phyloP scores from a whole-genome alignment of 2,329 filamentous ascomycete genomes.

The Xylariaceae sp. region DNA sequence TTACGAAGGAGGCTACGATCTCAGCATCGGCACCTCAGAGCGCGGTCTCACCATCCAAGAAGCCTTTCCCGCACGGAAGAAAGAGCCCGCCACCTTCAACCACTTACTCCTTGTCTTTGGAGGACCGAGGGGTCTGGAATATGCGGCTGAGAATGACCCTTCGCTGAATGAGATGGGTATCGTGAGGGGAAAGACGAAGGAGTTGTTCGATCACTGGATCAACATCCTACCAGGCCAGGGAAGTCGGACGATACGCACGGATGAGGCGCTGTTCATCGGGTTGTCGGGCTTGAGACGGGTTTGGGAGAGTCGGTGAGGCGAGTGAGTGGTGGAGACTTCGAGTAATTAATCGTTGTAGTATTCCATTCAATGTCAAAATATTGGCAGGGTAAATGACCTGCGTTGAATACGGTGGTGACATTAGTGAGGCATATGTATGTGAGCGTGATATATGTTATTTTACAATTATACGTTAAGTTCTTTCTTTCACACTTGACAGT shows the following conservation, averaged over 20 bases:
- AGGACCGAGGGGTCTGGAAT: constrained; percentile 76
- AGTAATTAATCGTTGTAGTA: no score
- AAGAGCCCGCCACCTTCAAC: constrained; percentile 48
- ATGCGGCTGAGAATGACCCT: constrained; percentile 62
- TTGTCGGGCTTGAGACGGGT: constrained; percentile 64
- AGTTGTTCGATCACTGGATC: constrained; percentile 81
- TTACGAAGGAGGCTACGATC: constrained; percentile 75
- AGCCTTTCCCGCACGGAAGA: constrained; percentile 43
- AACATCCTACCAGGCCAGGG: constrained; percentile 79
- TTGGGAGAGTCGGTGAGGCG: constrained; percentile 39
- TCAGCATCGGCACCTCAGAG: constrained; percentile 82
- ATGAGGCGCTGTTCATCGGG: constrained; percentile 78
- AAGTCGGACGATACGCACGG: constrained; percentile 77
- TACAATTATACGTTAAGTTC: no score
- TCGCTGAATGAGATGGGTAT: constrained; percentile 60
- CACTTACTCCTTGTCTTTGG: constrained; percentile 80
- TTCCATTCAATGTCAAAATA: no score
- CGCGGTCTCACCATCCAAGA: constrained; percentile 57
- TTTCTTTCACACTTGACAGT: no score
- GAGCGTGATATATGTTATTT: no score
- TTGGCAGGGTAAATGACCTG: no score
- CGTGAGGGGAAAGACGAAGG: constrained; percentile 59
- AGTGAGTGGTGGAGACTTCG: no score
- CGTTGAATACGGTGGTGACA: no score
- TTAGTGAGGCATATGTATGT: no score